These are phyloP conservation scores for Cladosporium sp. DNA, from an alignment of 2,329 filamentous ascomycete species.

Conservation along the genomic window DNA sequence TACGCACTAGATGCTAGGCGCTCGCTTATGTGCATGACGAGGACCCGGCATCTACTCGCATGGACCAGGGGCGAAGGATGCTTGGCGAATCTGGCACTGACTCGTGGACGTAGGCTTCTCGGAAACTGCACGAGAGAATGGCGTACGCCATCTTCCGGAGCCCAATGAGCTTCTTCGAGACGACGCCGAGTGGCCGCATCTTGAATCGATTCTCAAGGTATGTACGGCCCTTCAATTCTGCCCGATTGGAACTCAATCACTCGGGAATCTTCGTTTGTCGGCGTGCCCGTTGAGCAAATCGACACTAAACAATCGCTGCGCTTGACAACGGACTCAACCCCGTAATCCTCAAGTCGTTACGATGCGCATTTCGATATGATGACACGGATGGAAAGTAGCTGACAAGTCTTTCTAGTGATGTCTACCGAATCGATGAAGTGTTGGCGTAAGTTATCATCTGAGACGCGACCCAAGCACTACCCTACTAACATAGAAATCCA, in stretches of 20 bases:
- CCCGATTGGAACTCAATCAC: too few species aligned
- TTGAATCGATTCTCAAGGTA: constrained; percentile 93
- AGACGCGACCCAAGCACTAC: neutral
- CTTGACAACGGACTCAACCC: neutral
- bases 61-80: neutral
- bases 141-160: constrained; percentile 95
- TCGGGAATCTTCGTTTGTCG: too few species aligned
- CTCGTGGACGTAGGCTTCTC: constrained; percentile 61
- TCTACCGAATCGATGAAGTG: constrained; percentile 84
- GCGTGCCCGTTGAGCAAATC: neutral
- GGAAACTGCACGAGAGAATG: constrained; percentile 96
- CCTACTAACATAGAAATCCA: constrained; percentile 17
- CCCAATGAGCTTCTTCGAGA: constrained; percentile 99
- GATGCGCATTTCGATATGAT: too few species aligned
- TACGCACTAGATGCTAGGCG: neutral
- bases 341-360: too few species aligned
- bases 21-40: constrained; percentile 8
- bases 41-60: neutral
- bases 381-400: too few species aligned
- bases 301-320: neutral
- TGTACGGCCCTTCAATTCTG: constrained; percentile 28
- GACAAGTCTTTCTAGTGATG: constrained; percentile 51
- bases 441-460: constrained; percentile 55
- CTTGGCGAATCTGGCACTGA: constrained; percentile 7
- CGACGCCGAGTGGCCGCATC: constrained; percentile 92